These are phyloP conservation scores for Ophiostoma australiae DNA, from an alignment of 2,329 filamentous ascomycete species.

Conservation along the genomic window DNA sequence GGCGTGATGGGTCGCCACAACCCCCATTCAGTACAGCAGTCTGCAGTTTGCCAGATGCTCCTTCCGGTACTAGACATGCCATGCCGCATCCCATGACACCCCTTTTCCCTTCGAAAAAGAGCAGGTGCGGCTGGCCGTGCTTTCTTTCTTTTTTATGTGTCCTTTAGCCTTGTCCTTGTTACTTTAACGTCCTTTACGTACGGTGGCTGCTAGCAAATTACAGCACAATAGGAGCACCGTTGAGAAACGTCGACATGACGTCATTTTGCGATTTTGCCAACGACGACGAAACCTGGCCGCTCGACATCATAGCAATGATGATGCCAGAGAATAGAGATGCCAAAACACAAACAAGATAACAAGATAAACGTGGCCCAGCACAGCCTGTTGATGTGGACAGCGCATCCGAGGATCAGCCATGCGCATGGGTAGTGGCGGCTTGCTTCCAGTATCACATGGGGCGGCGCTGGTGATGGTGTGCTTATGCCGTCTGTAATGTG, in stretches of 20 bases:
- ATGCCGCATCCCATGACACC: background rate
- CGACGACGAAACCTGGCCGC: background rate
- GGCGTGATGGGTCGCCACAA: background rate
- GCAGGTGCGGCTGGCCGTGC: background rate
- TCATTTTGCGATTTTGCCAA: background rate
- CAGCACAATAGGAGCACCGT: background rate
- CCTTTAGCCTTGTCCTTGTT: background rate
- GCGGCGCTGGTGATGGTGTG: background rate
- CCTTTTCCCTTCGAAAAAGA: background rate
- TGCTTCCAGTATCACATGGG: background rate
- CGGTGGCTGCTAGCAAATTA: background rate
- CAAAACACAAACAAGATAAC: background rate
- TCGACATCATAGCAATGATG: background rate
- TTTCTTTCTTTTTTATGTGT: background rate
- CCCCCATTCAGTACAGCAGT: background rate
- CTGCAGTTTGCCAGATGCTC: background rate
- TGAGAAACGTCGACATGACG: background rate
- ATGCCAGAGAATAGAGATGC: background rate
- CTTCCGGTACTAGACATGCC: background rate
- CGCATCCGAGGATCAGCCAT: background rate
- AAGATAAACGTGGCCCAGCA: background rate
- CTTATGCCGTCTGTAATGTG: background rate
- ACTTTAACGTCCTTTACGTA: background rate
- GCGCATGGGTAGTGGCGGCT: background rate
- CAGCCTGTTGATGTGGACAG: background rate